Conservation (phyloP, 345 rosid species). For the Corchorus olitorius region DNA sequence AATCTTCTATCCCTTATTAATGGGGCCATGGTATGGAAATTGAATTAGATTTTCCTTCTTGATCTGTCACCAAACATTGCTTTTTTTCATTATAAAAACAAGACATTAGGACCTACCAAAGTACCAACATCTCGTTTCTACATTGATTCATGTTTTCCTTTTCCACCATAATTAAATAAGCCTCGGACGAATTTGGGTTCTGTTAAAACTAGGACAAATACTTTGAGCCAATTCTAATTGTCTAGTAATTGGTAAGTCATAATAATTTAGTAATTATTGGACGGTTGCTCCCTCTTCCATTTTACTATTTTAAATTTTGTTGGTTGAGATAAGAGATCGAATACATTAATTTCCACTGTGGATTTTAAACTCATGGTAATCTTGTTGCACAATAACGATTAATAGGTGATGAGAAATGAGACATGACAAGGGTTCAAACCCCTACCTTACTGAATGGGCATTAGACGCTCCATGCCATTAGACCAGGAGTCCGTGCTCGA, state of each 20-base stretch:
- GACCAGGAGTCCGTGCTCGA: no score
- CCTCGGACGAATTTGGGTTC: neutral
- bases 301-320: neutral
- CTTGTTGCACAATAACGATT: neutral
- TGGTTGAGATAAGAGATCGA: neutral
- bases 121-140: conserved; percentile 10
- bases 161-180: neutral
- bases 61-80: neutral
- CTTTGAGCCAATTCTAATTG: neutral
- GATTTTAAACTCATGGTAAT: neutral
- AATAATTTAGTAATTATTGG: neutral
- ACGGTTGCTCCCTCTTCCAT: neutral
- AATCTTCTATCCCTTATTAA: neutral
- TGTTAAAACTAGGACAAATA: neutral
- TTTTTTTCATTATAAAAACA: conserved; percentile 23
- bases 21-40: conserved; percentile 12
- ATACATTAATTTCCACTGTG: neutral
- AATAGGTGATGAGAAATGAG: neutral
- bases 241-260: neutral
- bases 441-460: no score
- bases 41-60: neutral
- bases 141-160: no score
- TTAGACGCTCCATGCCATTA: no score
- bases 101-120: conserved; percentile 34
- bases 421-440: no score